A percentile compares a stretch with the other conserved stretches of the same genome.
These are phyloP conservation scores for Candida frijolesensis DNA, from an alignment of 1,139 yeast species.

Conservation along the genomic window DNA sequence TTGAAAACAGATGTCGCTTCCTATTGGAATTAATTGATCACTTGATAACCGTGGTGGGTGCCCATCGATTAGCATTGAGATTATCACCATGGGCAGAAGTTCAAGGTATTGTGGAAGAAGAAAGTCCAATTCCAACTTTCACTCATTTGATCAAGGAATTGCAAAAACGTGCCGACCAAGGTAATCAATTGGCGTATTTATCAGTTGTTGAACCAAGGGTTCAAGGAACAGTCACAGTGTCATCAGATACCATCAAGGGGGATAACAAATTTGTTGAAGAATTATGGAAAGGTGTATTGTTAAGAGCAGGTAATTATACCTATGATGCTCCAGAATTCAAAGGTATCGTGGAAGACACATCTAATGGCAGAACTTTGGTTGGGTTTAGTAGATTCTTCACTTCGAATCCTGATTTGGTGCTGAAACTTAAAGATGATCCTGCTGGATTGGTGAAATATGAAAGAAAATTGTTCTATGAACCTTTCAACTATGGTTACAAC, in stretches of 20 bases:
- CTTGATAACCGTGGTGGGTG: constrained; percentile 52
- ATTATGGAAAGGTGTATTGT: constrained; percentile 50
- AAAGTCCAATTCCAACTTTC: constrained; percentile 37
- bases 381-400: constrained; percentile 51
- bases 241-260: constrained; percentile 14
- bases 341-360: constrained; percentile 24
- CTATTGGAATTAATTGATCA: constrained; percentile 60
- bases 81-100: constrained; percentile 59
- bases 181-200: constrained; percentile 49
- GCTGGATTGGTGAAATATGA: constrained; percentile 35
- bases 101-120: constrained; percentile 41
- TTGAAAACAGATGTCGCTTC: constrained; percentile 66
- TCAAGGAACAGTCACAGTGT: constrained; percentile 17
- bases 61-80: constrained; percentile 55
- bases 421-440: constrained; percentile 44
- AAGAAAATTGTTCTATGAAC: constrained; percentile 24
- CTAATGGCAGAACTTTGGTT: constrained; percentile 42
- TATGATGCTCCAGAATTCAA: constrained; percentile 27
- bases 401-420: constrained; percentile 55
- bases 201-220: constrained; percentile 53
- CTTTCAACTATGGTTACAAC: constrained; percentile 29
- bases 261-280: constrained; percentile 39
- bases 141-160: constrained; percentile 39
- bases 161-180: constrained; percentile 39
- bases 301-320: constrained; percentile 51